These are phyloP conservation scores for Moricandia arvensis DNA, from an alignment of 345 rosid genomes.

Conservation along the genomic window DNA sequence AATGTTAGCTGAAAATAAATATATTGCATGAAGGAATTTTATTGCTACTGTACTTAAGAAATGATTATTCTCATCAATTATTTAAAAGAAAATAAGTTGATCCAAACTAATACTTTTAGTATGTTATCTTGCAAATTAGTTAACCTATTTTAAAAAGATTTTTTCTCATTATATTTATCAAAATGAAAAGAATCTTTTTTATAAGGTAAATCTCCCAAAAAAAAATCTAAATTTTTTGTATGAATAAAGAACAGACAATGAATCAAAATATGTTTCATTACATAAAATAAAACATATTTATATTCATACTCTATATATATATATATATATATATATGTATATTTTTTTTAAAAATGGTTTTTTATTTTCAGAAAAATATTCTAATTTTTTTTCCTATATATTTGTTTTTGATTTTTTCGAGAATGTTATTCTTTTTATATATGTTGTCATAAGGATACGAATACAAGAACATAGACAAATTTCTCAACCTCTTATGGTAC, in stretches of 20 bases:
- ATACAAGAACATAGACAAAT: conserved; percentile 10
- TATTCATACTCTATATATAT: no score
- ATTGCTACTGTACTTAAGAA: neutral
- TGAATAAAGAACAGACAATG: no score
- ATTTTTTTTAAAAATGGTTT: no score
- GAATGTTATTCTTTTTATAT: neutral
- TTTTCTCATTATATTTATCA: neutral
- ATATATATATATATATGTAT: no score
- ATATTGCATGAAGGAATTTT: neutral
- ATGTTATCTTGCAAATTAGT: conserved; percentile 8
- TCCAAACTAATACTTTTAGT: neutral
- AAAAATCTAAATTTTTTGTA: no score
- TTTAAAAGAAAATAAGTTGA: neutral
- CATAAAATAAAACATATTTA: no score
- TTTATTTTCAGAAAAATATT: no score
- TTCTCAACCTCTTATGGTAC: neutral
- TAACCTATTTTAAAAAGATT: neutral
- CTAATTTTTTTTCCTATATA: neutral
- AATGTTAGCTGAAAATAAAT: conserved; percentile 6
- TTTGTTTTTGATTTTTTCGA: no score
- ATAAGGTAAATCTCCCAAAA: no score
- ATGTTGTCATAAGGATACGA: neutral
- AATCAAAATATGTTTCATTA: no score
- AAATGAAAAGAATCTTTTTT: neutral
- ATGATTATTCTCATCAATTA: neutral